These are phyloP conservation scores for Collybia sordida DNA, from an alignment of 768 basidiomycete species.

Conservation along the genomic window DNA sequence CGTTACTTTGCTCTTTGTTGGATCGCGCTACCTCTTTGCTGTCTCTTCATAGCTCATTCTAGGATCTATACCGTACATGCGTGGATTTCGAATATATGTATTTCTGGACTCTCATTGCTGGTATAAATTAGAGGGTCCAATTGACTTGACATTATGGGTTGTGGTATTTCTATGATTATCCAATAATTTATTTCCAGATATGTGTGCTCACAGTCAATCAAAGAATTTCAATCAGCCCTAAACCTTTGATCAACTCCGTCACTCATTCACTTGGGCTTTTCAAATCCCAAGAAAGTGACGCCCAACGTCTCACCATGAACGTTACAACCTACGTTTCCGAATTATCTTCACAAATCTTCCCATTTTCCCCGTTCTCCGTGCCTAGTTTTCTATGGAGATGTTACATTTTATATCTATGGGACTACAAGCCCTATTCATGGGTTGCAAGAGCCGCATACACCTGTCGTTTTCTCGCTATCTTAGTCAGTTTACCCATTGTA, in stretches of 20 bases:
- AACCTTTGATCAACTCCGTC: too few relatives aligned
- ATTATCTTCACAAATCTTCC: slow-evolving; percentile 24
- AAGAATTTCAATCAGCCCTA: too few relatives aligned
- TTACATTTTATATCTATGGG: slow-evolving; percentile 64
- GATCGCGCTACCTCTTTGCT: slow-evolving; percentile 23
- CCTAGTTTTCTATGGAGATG: slow-evolving; percentile 52
- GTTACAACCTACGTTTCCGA: slow-evolving; percentile 28
- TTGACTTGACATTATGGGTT: too few relatives aligned
- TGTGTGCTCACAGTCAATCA: too few relatives aligned
- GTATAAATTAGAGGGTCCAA: too few relatives aligned
- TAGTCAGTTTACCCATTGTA: slow-evolving; percentile 63
- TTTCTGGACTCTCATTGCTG: not conserved
- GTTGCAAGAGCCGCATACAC: slow-evolving; percentile 62
- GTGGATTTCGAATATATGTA: not conserved
- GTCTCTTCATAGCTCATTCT: slow-evolving; percentile 10
- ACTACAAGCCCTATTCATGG: slow-evolving; percentile 65
- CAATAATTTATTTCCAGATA: too few relatives aligned
- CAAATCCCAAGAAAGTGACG: too few relatives aligned
- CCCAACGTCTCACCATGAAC: slow-evolving; percentile 25
- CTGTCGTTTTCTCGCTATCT: slow-evolving; percentile 65
- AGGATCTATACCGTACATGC: slow-evolving; percentile 12
- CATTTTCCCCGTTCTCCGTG: slow-evolving; percentile 31
- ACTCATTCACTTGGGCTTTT: too few relatives aligned
- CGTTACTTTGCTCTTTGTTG: slow-evolving; percentile 22
- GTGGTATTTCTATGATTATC: too few relatives aligned